Evolutionary conservation across 306 rosid genomes (phyloP).

Genomic region (Gillenia trifoliata): DNA sequence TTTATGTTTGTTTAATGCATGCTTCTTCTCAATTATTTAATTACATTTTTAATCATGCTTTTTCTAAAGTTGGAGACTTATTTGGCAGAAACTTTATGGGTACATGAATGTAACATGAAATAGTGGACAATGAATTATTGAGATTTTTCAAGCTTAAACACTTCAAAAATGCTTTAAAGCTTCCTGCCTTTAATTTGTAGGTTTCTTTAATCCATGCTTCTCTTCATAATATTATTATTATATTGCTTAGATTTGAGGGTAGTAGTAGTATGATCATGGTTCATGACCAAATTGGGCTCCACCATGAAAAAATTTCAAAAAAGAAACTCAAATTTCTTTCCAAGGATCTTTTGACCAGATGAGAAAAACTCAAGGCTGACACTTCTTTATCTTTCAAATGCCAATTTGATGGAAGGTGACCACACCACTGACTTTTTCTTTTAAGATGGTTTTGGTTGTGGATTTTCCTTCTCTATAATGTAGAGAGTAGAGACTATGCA

Average conservation of each 20-base stretch:
- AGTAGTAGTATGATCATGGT: constrained; percentile 15
- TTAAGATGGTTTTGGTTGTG: constrained; percentile 6
- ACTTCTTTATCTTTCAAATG: constrained; percentile 37
- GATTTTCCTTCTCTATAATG: not conserved
- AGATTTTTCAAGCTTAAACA: not conserved
- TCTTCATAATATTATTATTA: constrained; percentile 17
- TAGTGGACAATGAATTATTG: constrained; percentile 1
- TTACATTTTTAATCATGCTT: constrained; percentile 2
- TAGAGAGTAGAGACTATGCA: not conserved
- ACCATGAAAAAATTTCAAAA: constrained; percentile 18
- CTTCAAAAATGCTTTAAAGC: constrained; percentile 10
- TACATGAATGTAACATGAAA: not conserved
- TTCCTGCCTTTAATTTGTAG: constrained; percentile 26
- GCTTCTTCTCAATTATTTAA: constrained; percentile 1
- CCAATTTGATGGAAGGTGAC: constrained; percentile 34
- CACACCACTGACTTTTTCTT: constrained; percentile 35
- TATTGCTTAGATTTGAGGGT: constrained; percentile 17
- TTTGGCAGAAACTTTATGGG: not conserved
- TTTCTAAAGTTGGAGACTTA: not conserved
- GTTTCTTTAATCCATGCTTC: constrained; percentile 28
- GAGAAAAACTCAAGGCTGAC: constrained; percentile 42
- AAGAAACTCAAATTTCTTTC: constrained; percentile 16
- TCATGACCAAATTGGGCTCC: constrained; percentile 42
- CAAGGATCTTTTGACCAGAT: constrained; percentile 52
- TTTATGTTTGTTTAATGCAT: constrained; percentile 7